Percentiles rank a stretch among this genome's conserved stretches.
phyloP scores from a whole-genome alignment of 495 filamentous ascomycete species.

The Penicillium bovifimosum region DNA sequence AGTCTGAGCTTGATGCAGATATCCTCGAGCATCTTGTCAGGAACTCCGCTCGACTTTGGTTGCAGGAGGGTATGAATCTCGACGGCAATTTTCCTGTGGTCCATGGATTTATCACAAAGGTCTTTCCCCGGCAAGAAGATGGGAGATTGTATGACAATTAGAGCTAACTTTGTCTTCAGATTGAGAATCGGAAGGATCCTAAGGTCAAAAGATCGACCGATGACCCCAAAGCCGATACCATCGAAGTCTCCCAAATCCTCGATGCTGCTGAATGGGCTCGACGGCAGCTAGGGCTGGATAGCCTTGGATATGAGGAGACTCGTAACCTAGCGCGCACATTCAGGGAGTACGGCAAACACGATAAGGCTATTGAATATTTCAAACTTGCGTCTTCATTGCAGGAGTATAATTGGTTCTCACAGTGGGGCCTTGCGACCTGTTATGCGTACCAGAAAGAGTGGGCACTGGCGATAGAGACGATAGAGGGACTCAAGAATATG shows the following conservation, averaged over 20 bases:
- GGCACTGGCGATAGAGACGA: conserved; percentile 5
- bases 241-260: not conserved
- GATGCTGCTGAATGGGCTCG: conserved; percentile 12
- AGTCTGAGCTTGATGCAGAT: conserved; percentile 19
- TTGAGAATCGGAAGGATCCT: conserved; percentile 7
- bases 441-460: conserved; percentile 6
- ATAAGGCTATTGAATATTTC: conserved; percentile 15
- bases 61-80: not conserved
- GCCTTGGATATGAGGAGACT: conserved; percentile 11
- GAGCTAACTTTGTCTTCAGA: conserved; percentile 1
- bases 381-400: conserved; percentile 8
- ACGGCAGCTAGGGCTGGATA: conserved; percentile 2
- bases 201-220: not conserved
- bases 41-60: conserved; percentile 11
- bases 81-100: not conserved
- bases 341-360: not conserved
- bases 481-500: not conserved
- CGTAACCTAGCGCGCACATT: conserved; percentile 13
- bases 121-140: not conserved
- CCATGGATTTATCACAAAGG: conserved; percentile 17
- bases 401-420: conserved; percentile 11
- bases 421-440: conserved; percentile 9
- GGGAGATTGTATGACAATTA: not conserved
- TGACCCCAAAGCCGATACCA: not conserved
- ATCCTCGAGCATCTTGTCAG: conserved; percentile 13